phyloP scores from a whole-genome alignment of 2,329 filamentous ascomycete genomes.

The Epichloe brachyelytri region DNA sequence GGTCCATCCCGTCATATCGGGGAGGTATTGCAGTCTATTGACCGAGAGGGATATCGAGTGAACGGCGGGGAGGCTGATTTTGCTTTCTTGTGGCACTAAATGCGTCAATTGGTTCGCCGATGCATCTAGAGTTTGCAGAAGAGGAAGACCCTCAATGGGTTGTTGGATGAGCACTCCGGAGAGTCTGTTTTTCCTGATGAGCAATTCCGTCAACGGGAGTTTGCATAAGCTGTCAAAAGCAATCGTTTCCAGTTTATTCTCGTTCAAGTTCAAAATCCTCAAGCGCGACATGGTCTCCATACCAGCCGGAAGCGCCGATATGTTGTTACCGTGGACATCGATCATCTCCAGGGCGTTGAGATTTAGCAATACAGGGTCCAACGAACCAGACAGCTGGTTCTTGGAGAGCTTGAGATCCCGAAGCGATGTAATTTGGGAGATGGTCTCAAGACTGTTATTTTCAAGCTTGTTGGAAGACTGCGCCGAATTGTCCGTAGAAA shows the following conservation, averaged over 20 bases:
- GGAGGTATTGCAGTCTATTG: conserved; percentile 64
- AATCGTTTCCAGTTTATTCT: conserved; percentile 62
- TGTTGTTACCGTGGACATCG: conserved; percentile 68
- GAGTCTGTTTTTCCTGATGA: conserved; percentile 66
- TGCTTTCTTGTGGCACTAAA: conserved; percentile 29
- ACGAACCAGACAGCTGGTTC: conserved; percentile 57
- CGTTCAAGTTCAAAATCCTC: conserved; percentile 63
- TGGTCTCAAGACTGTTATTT: conserved; percentile 57
- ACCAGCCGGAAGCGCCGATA: conserved; percentile 56
- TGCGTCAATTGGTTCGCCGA: conserved; percentile 60
- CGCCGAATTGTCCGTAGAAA: conserved; percentile 9
- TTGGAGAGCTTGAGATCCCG: conserved; percentile 71
- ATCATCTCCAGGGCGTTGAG: conserved; percentile 63
- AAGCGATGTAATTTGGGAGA: conserved; percentile 59
- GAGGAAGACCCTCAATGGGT: conserved; percentile 42
- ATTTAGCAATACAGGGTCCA: conserved; percentile 50
- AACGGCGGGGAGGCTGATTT: conserved; percentile 55
- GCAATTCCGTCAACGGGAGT: conserved; percentile 60
- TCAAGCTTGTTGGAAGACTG: conserved; percentile 71
- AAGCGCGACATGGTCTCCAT: conserved; percentile 56
- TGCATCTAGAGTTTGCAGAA: conserved; percentile 64
- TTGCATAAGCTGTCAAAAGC: conserved; percentile 56
- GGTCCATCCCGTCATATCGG: conserved; percentile 61
- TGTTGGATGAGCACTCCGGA: conserved; percentile 57
- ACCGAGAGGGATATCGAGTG: conserved; percentile 64